phyloP scores from a whole-genome alignment of 306 rosid genomes.

The Cyclanthera cordifolia region DNA sequence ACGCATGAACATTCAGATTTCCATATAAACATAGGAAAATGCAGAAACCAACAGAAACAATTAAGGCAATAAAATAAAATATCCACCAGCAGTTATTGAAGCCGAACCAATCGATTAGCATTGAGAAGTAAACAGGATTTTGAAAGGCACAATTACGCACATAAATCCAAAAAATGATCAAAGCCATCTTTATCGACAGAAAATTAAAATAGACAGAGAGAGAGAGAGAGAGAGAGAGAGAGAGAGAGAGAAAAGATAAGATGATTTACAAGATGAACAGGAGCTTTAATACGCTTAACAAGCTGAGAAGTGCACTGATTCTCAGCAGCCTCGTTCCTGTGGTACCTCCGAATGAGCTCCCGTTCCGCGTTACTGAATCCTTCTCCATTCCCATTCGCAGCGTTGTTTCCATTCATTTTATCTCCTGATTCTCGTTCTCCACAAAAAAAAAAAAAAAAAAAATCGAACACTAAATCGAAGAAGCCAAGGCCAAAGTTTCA shows the following conservation, averaged over 20 bases:
- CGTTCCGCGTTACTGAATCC: conserved; percentile 15
- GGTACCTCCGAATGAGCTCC: conserved; percentile 17
- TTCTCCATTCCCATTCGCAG: neutral
- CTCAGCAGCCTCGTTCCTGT: conserved; percentile 14
- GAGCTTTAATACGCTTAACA: conserved; percentile 17
- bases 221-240: neutral
- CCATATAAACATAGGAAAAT: neutral
- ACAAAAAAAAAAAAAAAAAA: too few relatives aligned
- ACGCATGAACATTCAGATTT: neutral
- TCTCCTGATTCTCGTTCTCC: neutral
- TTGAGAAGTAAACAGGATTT: neutral
- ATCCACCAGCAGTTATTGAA: neutral
- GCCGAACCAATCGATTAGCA: neutral
- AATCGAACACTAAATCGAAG: neutral
- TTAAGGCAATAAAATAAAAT: neutral
- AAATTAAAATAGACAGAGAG: neutral
- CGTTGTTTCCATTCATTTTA: conserved; percentile 2
- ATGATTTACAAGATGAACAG: conserved; percentile 18
- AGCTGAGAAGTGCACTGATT: conserved; percentile 18
- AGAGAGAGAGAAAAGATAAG: conserved; percentile 3
- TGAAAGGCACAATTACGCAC: neutral
- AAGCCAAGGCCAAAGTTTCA: neutral
- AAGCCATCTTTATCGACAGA: neutral
- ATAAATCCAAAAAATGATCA: neutral
- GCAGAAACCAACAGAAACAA: conserved; percentile 6